Conservation (phyloP, 805 yeast species). For the Pichia deserticola region DNA sequence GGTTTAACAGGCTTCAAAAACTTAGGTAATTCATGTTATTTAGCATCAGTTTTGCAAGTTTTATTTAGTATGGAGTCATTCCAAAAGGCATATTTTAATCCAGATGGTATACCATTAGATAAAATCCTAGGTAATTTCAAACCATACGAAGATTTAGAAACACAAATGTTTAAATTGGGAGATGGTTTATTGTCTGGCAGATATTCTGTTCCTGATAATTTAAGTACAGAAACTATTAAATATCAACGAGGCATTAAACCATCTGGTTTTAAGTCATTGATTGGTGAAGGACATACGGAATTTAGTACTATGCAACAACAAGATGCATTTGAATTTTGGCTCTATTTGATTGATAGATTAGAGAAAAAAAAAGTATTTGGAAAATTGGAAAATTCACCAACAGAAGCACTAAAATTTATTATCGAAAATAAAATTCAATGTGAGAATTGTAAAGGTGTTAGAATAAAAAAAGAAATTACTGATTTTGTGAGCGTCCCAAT, state of each 20-base stretch:
- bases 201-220: slow-evolving; percentile 54
- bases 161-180: slow-evolving; percentile 71
- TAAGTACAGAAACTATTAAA: slow-evolving; percentile 32
- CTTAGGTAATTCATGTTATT: slow-evolving; percentile 88
- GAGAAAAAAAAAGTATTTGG: slow-evolving; percentile 37
- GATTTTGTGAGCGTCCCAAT: slow-evolving; percentile 63
- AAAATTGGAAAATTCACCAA: slow-evolving; percentile 33
- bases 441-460: slow-evolving; percentile 50
- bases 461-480: slow-evolving; percentile 44
- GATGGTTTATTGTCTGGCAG: slow-evolving; percentile 74
- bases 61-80: slow-evolving; percentile 42
- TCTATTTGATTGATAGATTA: slow-evolving; percentile 55
- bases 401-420: slow-evolving; percentile 55
- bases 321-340: slow-evolving; percentile 87
- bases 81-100: slow-evolving; percentile 32
- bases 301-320: slow-evolving; percentile 86
- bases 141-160: slow-evolving; percentile 59
- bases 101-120: slow-evolving; percentile 29
- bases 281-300: slow-evolving; percentile 76
- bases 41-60: slow-evolving; percentile 74
- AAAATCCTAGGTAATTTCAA: slow-evolving; percentile 29
- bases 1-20: slow-evolving; percentile 81
- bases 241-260: slow-evolving; percentile 79
- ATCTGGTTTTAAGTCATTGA: slow-evolving; percentile 59
- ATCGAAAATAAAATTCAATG: slow-evolving; percentile 58